Conservation (phyloP, 2,329 filamentous ascomycete species). For the Diaporthe capsici region DNA sequence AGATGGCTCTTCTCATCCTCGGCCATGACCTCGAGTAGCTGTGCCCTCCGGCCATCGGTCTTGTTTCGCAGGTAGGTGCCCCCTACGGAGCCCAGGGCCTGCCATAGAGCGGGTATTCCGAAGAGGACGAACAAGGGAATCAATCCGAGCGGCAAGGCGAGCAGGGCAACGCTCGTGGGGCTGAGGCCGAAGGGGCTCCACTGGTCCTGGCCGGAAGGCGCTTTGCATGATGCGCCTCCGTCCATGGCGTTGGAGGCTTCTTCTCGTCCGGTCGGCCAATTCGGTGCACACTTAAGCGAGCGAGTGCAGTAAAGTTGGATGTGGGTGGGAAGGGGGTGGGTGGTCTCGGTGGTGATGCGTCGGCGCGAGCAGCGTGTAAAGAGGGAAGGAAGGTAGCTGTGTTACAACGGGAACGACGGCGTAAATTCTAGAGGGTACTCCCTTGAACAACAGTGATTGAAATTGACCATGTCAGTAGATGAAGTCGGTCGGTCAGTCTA, state of each 20-base stretch:
- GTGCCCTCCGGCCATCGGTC: slow-evolving; percentile 72
- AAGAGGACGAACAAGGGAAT: slow-evolving; percentile 51
- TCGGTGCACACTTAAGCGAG: neutral
- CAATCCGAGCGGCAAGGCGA: slow-evolving; percentile 48
- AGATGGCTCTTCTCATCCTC: slow-evolving; percentile 55
- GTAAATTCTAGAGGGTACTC: slow-evolving; percentile 2
- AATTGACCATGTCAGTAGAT: neutral
- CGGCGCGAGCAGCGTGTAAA: too few species aligned
- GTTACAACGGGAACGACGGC: slow-evolving; percentile 12
- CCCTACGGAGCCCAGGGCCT: slow-evolving; percentile 57
- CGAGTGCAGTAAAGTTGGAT: neutral
- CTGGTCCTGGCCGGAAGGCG: slow-evolving; percentile 46
- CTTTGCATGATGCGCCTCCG: slow-evolving; percentile 44
- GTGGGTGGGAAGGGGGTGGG: too few species aligned
- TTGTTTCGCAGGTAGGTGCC: slow-evolving; percentile 75
- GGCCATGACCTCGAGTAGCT: slow-evolving; percentile 67
- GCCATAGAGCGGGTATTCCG: slow-evolving; percentile 55
- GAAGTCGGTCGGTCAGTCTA: neutral
- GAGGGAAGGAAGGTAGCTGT: slow-evolving; percentile 24
- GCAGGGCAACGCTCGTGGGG: slow-evolving; percentile 46
- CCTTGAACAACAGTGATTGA: slow-evolving; percentile 28
- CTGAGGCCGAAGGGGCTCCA: slow-evolving; percentile 50
- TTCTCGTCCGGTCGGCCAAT: neutral
- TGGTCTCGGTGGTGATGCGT: neutral
- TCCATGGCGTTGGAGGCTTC: slow-evolving; percentile 48